These are phyloP conservation scores for Komagataea norvegica DNA, from an alignment of 1,139 yeast species.

Conservation along the genomic window DNA sequence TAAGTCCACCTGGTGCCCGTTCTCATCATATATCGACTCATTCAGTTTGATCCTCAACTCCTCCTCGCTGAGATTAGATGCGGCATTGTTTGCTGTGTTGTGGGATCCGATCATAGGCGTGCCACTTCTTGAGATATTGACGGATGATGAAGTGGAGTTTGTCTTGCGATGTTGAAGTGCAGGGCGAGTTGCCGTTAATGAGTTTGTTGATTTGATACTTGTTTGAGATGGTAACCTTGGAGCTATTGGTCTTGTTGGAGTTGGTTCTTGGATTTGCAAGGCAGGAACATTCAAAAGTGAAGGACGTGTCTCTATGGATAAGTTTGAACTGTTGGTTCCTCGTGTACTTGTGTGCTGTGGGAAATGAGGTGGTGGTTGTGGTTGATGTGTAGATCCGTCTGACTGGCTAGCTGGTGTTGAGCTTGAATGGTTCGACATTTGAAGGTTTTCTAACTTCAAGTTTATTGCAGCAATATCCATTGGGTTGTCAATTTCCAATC, in stretches of 20 bases:
- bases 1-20: conserved; percentile 7
- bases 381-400: neutral
- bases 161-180: neutral
- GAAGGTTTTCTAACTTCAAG: conserved; percentile 40
- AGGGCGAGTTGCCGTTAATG: neutral
- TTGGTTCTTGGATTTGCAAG: conserved; percentile 13
- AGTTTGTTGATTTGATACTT: neutral
- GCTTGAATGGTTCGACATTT: conserved; percentile 11
- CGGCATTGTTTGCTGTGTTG: too few relatives aligned
- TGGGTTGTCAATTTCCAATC: conserved; percentile 19
- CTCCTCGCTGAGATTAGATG: neutral
- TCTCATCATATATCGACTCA: conserved; percentile 11
- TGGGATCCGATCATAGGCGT: conserved; percentile 16
- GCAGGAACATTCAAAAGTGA: conserved; percentile 4
- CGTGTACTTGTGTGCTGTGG: too few relatives aligned
- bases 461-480: conserved; percentile 28
- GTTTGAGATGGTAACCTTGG: conserved; percentile 5
- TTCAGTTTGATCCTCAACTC: conserved; percentile 6
- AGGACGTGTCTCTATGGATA: conserved; percentile 1
- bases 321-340: too few relatives aligned
- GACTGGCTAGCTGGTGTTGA: neutral
- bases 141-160: neutral
- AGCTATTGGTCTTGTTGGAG: conserved; percentile 14
- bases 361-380: neutral
- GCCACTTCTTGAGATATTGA: conserved; percentile 2